Percentiles rank a stretch among this genome's conserved stretches.
phyloP scores from a whole-genome alignment of 2,329 filamentous ascomycete genomes.

The Fusarium sp. region DNA sequence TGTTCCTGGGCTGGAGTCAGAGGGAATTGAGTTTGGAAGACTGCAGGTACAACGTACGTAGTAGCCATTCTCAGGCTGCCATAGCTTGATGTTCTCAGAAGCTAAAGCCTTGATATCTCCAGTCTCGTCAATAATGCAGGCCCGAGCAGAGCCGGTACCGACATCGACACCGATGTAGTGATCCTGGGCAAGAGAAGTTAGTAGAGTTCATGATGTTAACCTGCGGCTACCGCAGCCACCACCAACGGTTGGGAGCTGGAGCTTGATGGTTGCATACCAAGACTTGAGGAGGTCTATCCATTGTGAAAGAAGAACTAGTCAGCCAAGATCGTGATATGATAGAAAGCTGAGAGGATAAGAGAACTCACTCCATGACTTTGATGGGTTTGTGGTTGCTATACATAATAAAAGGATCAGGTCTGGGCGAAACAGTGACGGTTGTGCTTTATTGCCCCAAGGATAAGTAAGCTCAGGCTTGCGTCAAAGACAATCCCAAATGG shows the following conservation, averaged over 20 bases:
- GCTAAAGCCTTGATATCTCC: constrained; percentile 87
- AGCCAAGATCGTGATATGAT: constrained; percentile 11
- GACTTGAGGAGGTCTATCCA: constrained; percentile 52
- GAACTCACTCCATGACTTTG: constrained; percentile 54
- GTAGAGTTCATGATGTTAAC: constrained; percentile 6
- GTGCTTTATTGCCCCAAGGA: constrained; percentile 34
- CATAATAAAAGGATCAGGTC: constrained; percentile 42
- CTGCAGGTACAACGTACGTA: constrained; percentile 66
- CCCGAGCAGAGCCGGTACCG: constrained; percentile 92
- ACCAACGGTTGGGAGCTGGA: constrained; percentile 8
- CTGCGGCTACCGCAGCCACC: constrained; percentile 1
- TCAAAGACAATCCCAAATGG: constrained; percentile 39
- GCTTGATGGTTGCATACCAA: constrained; percentile 45
- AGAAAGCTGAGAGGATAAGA: constrained; percentile 16
- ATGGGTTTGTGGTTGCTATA: constrained; percentile 55
- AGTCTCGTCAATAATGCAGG: constrained; percentile 92
- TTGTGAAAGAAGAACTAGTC: constrained; percentile 29
- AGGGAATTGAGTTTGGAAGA: not conserved
- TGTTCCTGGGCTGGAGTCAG: constrained; percentile 73
- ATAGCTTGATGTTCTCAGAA: constrained; percentile 81
- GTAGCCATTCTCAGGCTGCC: constrained; percentile 80
- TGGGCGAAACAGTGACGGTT: constrained; percentile 24
- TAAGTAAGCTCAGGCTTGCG: constrained; percentile 34
- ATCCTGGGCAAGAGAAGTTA: constrained; percentile 54
- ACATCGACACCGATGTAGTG: constrained; percentile 91